Evolutionary conservation across 139 green algal genomes (phyloP).

Genomic region (Medakamo hakoo): DNA sequence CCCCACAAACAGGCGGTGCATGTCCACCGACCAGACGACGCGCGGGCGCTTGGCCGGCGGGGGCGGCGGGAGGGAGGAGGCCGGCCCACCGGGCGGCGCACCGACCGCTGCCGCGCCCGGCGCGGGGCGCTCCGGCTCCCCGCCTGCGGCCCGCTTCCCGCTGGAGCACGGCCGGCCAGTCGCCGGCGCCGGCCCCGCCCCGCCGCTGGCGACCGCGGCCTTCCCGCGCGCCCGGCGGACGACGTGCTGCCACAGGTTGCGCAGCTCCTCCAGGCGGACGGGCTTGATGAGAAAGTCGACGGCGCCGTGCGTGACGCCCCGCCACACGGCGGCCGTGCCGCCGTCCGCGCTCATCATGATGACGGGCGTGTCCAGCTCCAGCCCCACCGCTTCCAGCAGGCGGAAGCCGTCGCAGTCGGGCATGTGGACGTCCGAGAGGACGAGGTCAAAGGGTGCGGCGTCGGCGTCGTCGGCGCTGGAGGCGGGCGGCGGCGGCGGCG

Average conservation of each 20-base stretch:
- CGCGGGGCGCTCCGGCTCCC: neutral
- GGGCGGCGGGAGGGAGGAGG: no score
- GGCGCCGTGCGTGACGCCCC: slow-evolving; percentile 85
- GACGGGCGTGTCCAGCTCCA: slow-evolving; percentile 83
- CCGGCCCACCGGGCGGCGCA: slow-evolving; percentile 9
- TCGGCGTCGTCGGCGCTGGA: neutral
- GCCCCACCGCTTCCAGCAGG: slow-evolving; percentile 73
- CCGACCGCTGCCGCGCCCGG: slow-evolving; percentile 6
- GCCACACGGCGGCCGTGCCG: slow-evolving; percentile 75
- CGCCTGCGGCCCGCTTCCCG: no score
- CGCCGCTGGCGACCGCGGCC: neutral
- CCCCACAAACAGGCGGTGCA: slow-evolving; percentile 91
- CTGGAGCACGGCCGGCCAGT: neutral
- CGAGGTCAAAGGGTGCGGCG: slow-evolving; percentile 66
- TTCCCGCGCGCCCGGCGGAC: slow-evolving; percentile 35
- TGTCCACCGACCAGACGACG: slow-evolving; percentile 88
- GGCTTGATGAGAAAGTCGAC: slow-evolving; percentile 97
- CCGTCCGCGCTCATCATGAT: slow-evolving; percentile 91
- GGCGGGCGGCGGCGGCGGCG: no score
- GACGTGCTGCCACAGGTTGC: slow-evolving; percentile 96
- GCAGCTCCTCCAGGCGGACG: slow-evolving; percentile 85
- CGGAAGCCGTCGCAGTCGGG: slow-evolving; percentile 96
- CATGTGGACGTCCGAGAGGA: slow-evolving; percentile 95
- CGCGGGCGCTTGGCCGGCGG: slow-evolving; percentile 73
- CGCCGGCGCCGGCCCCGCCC: neutral